Conservation (phyloP, 2,329 filamentous ascomycete genomes). For the Didymellaceae sp. region DNA sequence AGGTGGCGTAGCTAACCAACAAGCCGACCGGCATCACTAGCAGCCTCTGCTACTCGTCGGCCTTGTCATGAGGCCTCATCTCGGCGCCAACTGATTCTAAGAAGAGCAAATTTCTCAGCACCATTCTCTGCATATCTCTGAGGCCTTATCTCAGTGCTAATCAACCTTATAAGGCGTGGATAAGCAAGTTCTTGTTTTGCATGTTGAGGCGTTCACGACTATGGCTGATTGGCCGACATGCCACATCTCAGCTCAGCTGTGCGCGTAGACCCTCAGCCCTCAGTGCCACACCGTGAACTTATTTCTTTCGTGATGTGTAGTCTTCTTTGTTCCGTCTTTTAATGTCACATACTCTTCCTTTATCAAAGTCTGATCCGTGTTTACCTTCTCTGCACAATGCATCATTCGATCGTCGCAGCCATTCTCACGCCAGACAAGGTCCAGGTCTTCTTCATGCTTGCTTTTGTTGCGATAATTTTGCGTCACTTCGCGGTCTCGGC, state of each 20-base stretch:
- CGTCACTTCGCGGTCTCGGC: background rate
- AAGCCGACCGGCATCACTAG: no score
- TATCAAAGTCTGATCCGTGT: background rate
- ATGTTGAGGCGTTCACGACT: background rate
- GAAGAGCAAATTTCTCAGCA: no score
- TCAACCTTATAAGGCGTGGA: background rate
- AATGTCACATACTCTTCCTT: background rate
- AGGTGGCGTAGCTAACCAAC: no score
- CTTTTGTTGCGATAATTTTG: background rate
- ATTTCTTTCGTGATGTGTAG: no score
- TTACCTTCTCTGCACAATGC: background rate
- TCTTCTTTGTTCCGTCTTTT: background rate
- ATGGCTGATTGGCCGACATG: background rate
- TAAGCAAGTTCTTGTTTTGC: background rate
- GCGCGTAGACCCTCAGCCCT: background rate
- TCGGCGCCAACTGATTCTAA: no score
- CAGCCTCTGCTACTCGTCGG: no score
- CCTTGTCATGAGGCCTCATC: no score
- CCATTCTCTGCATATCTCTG: no score
- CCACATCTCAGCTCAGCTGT: background rate
- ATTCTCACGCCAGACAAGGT: constrained; percentile 7
- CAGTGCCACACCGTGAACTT: no score
- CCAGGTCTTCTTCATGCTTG: background rate
- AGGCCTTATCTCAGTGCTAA: background rate
- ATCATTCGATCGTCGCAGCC: constrained; percentile 1